These are phyloP conservation scores for Colletotrichum eleusines DNA, from an alignment of 2,329 filamentous ascomycete genomes.

Conservation along the genomic window DNA sequence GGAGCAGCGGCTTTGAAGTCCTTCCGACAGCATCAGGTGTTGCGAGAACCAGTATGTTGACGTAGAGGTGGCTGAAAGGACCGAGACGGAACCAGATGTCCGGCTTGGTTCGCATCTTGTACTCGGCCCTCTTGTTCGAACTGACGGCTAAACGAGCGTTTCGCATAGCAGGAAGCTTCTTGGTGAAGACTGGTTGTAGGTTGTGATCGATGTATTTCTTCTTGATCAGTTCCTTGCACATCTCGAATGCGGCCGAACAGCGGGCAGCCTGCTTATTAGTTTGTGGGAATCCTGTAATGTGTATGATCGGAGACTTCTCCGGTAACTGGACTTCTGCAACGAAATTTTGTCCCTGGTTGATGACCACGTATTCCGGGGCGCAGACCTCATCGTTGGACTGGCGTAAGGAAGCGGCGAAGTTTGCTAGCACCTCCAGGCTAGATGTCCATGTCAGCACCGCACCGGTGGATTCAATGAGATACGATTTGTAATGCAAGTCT, in stretches of 20 bases:
- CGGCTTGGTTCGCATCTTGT: constrained; percentile 85
- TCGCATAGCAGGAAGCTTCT: constrained; percentile 81
- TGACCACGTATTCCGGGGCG: constrained; percentile 72
- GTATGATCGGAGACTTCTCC: constrained; percentile 76
- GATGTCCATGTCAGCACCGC: constrained; percentile 84
- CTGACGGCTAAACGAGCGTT: constrained; percentile 88
- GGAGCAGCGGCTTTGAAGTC: constrained; percentile 71
- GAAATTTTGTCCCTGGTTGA: constrained; percentile 68
- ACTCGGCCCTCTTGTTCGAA: constrained; percentile 78
- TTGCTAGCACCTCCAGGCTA: constrained; percentile 77
- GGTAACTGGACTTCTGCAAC: constrained; percentile 85
- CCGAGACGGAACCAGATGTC: constrained; percentile 72
- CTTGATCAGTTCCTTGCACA: constrained; percentile 77
- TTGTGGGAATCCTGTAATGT: constrained; percentile 72
- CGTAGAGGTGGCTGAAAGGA: constrained; percentile 65
- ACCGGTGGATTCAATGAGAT: constrained; percentile 74
- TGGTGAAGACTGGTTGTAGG: constrained; percentile 79
- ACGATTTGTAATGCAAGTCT: constrained; percentile 63
- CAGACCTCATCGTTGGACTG: constrained; percentile 53
- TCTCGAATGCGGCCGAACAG: constrained; percentile 88
- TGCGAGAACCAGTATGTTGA: constrained; percentile 71
- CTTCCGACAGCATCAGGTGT: constrained; percentile 68
- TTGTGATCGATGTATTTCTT: constrained; percentile 78
- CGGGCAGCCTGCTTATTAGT: constrained; percentile 83
- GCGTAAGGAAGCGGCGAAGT: constrained; percentile 79